Evolutionary conservation across 331 rosid species (phyloP).

Genomic region (Malus hybrid): DNA sequence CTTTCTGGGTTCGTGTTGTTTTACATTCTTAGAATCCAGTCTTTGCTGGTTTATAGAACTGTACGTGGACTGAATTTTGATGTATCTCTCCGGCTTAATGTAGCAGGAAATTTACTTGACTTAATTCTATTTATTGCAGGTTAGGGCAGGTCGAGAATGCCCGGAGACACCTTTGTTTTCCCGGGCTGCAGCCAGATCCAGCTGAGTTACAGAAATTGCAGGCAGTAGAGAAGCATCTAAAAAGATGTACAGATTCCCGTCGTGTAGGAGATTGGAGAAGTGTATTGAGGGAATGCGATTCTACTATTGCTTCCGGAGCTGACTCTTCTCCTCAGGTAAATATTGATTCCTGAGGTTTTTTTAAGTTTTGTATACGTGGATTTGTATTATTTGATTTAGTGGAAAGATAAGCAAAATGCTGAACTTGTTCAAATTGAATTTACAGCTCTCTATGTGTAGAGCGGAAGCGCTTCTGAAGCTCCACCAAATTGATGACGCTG

Average conservation of each 20-base stretch:
- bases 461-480: conserved; percentile 88
- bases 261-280: conserved; percentile 80
- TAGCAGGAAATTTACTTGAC: not conserved
- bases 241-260: conserved; percentile 65
- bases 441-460: conserved; percentile 96
- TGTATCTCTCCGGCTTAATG: not conserved
- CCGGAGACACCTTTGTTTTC: conserved; percentile 51
- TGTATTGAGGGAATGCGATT: conserved; percentile 62
- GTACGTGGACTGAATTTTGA: not conserved
- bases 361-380: not conserved
- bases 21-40: not conserved
- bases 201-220: conserved; percentile 62
- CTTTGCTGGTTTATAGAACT: not conserved
- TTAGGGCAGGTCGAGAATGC: conserved; percentile 89
- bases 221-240: conserved; percentile 65
- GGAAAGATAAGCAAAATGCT: conserved; percentile 20
- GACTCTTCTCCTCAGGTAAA: conserved; percentile 76
- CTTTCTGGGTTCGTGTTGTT: not conserved
- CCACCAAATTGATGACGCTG: conserved; percentile 80
- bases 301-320: conserved; percentile 62
- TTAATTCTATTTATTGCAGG: conserved; percentile 31
- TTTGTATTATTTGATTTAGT: not conserved
- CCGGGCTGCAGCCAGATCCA: conserved; percentile 45
- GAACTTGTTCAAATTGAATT: conserved; percentile 66
- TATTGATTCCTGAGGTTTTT: not conserved